These are phyloP conservation scores for Lactarius psammicola DNA, from an alignment of 768 basidiomycete species.

Conservation along the genomic window DNA sequence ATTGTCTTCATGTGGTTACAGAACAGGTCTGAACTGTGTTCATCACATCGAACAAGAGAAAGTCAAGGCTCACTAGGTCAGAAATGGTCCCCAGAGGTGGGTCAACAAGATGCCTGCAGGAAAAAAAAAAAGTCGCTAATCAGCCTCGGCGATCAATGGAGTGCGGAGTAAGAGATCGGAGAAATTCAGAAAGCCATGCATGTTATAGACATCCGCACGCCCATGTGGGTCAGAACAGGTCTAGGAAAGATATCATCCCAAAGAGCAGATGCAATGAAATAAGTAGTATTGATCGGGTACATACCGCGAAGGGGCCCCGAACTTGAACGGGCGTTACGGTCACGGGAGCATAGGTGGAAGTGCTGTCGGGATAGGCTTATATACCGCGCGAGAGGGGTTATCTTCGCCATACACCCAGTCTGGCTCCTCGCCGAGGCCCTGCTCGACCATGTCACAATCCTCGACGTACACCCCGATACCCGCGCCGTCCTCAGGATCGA, in stretches of 20 bases:
- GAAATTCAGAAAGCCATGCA: conserved; percentile 61
- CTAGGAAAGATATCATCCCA: conserved; percentile 68
- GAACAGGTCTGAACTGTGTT: conserved; percentile 67
- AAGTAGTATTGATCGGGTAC: conserved; percentile 11
- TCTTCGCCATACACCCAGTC: conserved; percentile 62
- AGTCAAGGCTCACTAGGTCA: conserved; percentile 20
- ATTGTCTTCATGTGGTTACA: conserved; percentile 53
- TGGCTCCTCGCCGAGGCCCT: conserved; percentile 33
- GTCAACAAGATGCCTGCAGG: neutral
- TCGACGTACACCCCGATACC: conserved; percentile 81
- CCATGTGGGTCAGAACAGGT: conserved; percentile 68
- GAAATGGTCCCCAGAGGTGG: too few relatives aligned
- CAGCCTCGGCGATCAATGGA: conserved; percentile 18
- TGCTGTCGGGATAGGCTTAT: conserved; percentile 52
- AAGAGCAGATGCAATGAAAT: conserved; percentile 15
- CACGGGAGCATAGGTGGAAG: conserved; percentile 50
- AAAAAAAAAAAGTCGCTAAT: conserved; percentile 22
- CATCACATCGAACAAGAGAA: conserved; percentile 41
- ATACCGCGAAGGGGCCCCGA: conserved; percentile 27
- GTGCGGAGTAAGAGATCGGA: conserved; percentile 15
- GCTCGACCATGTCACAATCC: conserved; percentile 52
- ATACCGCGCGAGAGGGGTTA: conserved; percentile 49
- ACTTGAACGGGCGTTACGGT: conserved; percentile 17
- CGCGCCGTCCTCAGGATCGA: conserved; percentile 65
- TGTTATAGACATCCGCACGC: conserved; percentile 48